Evolutionary conservation across 2,329 filamentous ascomycete genomes (phyloP), one percentile per base, ranked within the genome.

Genomic region (Chrysosporium keratinophilum): DNA sequence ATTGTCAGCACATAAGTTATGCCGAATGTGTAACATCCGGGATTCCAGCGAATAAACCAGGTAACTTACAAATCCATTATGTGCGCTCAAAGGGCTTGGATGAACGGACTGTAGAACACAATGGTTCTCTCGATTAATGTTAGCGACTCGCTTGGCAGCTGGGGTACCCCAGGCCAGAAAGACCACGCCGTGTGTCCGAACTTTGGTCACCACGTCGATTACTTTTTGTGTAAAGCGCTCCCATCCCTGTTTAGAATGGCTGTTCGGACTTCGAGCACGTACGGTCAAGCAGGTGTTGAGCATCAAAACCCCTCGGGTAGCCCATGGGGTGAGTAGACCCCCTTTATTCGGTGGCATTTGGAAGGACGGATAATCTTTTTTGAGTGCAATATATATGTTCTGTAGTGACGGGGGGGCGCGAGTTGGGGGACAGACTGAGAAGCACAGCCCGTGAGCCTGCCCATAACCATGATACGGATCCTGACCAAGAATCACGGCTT

Each of bases 381-480:
- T 83, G 54, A 98, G 80, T 10, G 83, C 85, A 42, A 78, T 89
- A 76, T 94, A 98, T 74, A 98, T 96, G 73, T 98, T 98, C 63
- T 82, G 81, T 14, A 98, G 82, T 0, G 88, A 95, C 0, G 91
- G 90, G 0, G 93, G 93, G 1, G 91, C 88, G 3, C 81, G 81
- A 0, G 88, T 95, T 0, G 93, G 93, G 2, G 91, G 84, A 9
- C 87, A 87, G 53, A 97, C 90, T 46, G 88, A 95, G 77, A 98
- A 98, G 67, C 87, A 91, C 56, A 98, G 83, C 42, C 93, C 93
- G 69, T 97, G 93, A 49, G 93, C 93, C 76, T 98, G 93, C 70
- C 94, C 94, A 68, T 82, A 70, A 68, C 95, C 95, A 75, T 98
- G 93, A 70, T 98, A 98, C 2, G 93, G 93, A 68, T 98, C 93